These are phyloP conservation scores for Dillenia turbinata DNA, from an alignment of 164 flowering plant species.

Conservation along the genomic window DNA sequence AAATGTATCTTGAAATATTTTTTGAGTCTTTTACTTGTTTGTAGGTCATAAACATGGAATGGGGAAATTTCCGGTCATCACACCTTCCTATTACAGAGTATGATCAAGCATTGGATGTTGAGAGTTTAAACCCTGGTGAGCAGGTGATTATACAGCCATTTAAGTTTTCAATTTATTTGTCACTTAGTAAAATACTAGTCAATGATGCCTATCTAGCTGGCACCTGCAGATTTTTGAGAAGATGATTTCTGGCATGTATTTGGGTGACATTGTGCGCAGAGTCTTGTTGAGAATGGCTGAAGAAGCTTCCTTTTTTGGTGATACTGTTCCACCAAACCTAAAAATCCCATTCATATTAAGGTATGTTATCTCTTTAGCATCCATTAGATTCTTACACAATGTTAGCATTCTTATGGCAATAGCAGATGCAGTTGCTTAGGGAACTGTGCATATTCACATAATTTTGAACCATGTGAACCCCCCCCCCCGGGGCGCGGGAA, in stretches of 20 bases:
- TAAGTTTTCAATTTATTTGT: neutral
- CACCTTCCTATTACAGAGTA: conserved; percentile 88
- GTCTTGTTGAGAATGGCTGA: conserved; percentile 80
- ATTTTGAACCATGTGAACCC: too few relatives aligned
- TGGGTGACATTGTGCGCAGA: conserved; percentile 90
- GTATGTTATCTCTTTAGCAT: conserved; percentile 23
- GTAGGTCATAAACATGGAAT: conserved; percentile 97
- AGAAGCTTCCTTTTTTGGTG: conserved; percentile 90
- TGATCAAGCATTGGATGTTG: conserved; percentile 73
- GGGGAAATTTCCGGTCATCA: conserved; percentile 94
- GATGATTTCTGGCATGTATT: conserved; percentile 91
- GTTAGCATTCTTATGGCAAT: neutral
- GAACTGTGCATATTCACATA: too few relatives aligned
- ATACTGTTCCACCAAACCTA: conserved; percentile 74
- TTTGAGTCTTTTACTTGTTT: conserved; percentile 6
- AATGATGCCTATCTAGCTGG: neutral
- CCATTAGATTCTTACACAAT: neutral
- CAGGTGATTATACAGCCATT: conserved; percentile 39
- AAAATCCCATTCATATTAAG: conserved; percentile 61
- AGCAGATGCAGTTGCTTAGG: too few relatives aligned
- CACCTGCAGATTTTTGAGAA: conserved; percentile 82
- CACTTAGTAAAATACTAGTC: neutral
- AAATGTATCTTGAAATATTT: neutral
- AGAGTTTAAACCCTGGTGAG: conserved; percentile 86
- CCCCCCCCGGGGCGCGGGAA: too few relatives aligned